Base-by-base conservation (phyloP, 2,329 filamentous ascomycete species). In the Fusarium sp. region DNA sequence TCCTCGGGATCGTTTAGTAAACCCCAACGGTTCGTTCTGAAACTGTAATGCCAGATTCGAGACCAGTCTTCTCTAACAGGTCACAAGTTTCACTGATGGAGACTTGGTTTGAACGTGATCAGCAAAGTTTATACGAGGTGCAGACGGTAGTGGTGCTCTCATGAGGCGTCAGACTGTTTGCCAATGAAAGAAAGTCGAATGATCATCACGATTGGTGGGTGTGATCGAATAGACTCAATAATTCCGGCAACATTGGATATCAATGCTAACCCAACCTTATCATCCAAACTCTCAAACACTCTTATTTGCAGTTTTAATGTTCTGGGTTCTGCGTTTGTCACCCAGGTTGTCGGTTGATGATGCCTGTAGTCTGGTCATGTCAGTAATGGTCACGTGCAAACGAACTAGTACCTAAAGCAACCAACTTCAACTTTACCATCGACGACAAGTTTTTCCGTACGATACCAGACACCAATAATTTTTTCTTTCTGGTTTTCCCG, bases 1-100 rank as follows among this genome's bases (percentile, higher is more conserved):
- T 59, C 43, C n/a, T 69, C 46, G 42, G 23, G 37, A 52, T 49
- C 35, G 33, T 54, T 68, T 69, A 40, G 33, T 30, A 21, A 66
- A 49, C 25, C 47, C 53, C 54, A 72, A 70, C 69, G 70, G 69
- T 58, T 58, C 21, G 30, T 21, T 46, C 38, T 59, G 47, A 69
- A 64, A 57, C 64, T 58, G 33, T 9, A 38, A 54, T 30, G 12
- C 44, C 33, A 28, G 54, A 16, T 42, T 30, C 54, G 23, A 53
- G 50, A 40, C 59, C 18, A 46, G 43, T 38, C 47, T 16, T 19
- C 15, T 43, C 33, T 16, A 40, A 21, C n/a, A 28, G 43, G n/a
- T 25, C 47, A 38, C 33, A 19, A 40, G 37, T 19, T 28, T 47
- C 38, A 19, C 12, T 25, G 12, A 50, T 35, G 33, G n/a, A 38